These are phyloP conservation scores for Globomyces sp. DNA, from an alignment of 371 early-diverging fungal genomes.

Conservation along the genomic window DNA sequence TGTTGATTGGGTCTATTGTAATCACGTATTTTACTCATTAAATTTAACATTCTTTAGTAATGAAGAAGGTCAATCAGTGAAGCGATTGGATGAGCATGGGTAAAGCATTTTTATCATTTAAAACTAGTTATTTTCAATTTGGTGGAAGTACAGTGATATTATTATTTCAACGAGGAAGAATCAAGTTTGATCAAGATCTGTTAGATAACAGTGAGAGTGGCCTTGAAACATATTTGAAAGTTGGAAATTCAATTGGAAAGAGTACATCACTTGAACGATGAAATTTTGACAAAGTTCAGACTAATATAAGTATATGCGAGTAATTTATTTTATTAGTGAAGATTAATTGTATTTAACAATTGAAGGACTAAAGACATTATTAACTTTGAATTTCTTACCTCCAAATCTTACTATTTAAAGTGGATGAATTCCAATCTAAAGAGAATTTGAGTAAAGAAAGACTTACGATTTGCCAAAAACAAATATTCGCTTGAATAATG, in stretches of 20 bases:
- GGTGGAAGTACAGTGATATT: constrained; percentile 74
- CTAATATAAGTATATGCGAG: too few relatives aligned
- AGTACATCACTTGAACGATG: neutral
- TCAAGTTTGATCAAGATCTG: constrained; percentile 69
- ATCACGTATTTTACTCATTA: constrained; percentile 48
- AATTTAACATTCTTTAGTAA: too few relatives aligned
- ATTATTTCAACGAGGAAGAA: constrained; percentile 61
- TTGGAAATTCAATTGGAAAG: constrained; percentile 39
- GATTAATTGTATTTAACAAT: too few relatives aligned
- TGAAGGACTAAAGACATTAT: too few relatives aligned
- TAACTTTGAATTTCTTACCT: too few relatives aligned
- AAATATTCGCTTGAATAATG: too few relatives aligned
- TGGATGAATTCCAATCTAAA: too few relatives aligned
- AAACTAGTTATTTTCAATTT: constrained; percentile 40
- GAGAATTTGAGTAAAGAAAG: too few relatives aligned
- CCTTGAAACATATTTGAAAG: constrained; percentile 56
- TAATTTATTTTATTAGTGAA: too few relatives aligned
- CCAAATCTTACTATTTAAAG: too few relatives aligned
- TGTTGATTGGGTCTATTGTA: constrained; percentile 87
- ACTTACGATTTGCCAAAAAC: too few relatives aligned
- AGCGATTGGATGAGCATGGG: constrained; percentile 77
- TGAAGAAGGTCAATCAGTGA: constrained; percentile 48
- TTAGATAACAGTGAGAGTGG: constrained; percentile 54
- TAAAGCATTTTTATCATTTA: constrained; percentile 54
- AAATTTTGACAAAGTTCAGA: neutral